phyloP scores from a whole-genome alignment of 78 protist genomes.

The Pigoraptor vietnamica region DNA sequence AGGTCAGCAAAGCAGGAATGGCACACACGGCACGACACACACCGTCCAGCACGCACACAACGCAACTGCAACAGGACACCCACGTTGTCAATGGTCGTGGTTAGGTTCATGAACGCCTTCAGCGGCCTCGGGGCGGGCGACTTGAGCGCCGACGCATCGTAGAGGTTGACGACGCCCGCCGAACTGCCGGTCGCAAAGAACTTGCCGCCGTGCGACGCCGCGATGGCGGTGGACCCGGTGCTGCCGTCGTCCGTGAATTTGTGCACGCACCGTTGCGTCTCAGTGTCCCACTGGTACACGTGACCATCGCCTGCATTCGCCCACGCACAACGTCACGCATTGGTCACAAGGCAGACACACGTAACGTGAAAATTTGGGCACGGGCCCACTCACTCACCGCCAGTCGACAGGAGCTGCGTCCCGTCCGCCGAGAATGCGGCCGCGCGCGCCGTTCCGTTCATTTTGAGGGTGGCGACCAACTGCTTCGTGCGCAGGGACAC shows the following conservation, averaged over 20 bases:
- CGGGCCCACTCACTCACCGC: too few relatives aligned
- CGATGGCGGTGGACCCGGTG: not conserved
- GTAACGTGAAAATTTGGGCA: too few relatives aligned
- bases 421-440: slow-evolving; percentile 13
- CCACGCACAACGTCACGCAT: too few relatives aligned
- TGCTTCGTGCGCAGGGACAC: slow-evolving; percentile 8
- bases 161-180: slow-evolving; percentile 38
- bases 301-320: slow-evolving; percentile 12
- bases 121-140: slow-evolving; percentile 5
- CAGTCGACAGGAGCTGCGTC: not conserved
- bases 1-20: not conserved
- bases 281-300: slow-evolving; percentile 33
- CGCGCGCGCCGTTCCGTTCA: slow-evolving; percentile 8
- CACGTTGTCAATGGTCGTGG: slow-evolving; percentile 21
- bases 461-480: slow-evolving; percentile 1
- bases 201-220: slow-evolving; percentile 2
- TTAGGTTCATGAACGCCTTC: slow-evolving; percentile 32
- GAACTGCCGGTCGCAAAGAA: not conserved
- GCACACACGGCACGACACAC: not conserved
- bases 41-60: not conserved
- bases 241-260: slow-evolving; percentile 36
- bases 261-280: slow-evolving; percentile 20
- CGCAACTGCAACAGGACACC: slow-evolving; percentile 5
- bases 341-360: too few relatives aligned
- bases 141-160: slow-evolving; percentile 4